phyloP scores from a whole-genome alignment of 345 rosid species.

The Adansonia digitata region DNA sequence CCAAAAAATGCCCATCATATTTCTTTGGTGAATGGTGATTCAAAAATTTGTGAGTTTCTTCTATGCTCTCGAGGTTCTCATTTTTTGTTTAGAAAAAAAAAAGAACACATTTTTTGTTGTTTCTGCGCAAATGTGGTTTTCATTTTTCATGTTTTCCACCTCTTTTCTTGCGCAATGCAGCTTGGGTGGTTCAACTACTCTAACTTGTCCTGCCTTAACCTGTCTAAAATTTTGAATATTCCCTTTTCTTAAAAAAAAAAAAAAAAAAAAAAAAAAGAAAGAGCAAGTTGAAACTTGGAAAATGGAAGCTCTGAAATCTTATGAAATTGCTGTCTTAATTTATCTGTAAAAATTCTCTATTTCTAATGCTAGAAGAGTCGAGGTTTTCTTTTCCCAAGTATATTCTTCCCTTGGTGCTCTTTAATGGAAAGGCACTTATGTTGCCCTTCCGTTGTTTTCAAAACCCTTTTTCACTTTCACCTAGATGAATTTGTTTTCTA shows the following conservation, averaged over 20 bases:
- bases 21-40: background rate
- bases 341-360: background rate
- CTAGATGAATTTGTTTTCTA: background rate
- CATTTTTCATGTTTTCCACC: background rate
- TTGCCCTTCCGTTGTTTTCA: background rate
- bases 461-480: constrained; percentile 6
- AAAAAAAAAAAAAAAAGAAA: background rate
- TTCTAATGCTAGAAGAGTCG: background rate
- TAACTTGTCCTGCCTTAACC: background rate
- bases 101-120: background rate
- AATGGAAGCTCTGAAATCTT: background rate
- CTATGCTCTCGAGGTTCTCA: background rate
- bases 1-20: background rate
- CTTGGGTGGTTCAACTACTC: constrained; percentile 28
- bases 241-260: background rate
- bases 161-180: background rate
- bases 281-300: background rate
- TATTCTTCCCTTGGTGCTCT: background rate
- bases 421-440: constrained; percentile 10
- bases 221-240: background rate
- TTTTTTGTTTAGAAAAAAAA: background rate
- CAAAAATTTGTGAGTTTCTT: constrained; percentile 5
- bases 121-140: background rate
- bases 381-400: background rate
- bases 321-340: background rate